phyloP scores from a whole-genome alignment of 169 alveolate species.

The Plasmodium falciparum region DNA sequence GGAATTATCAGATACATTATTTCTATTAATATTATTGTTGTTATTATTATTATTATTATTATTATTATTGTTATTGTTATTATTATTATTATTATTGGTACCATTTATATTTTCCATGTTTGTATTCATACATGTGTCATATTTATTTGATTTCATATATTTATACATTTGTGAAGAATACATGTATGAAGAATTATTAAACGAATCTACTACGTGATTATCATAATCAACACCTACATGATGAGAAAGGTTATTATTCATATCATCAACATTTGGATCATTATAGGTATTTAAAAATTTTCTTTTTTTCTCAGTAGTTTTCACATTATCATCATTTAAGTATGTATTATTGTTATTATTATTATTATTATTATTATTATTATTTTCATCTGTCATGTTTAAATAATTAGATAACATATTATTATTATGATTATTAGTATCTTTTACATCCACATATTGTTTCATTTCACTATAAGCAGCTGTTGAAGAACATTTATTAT shows the following conservation, averaged over 20 bases:
- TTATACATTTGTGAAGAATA: constrained; percentile 1
- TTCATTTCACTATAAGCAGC: neutral
- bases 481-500: too few relatives aligned
- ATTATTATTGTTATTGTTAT: too few relatives aligned
- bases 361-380: neutral
- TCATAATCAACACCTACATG: neutral
- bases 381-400: neutral
- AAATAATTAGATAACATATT: neutral
- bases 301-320: neutral
- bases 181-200: neutral
- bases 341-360: neutral
- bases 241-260: neutral
- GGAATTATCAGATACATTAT: neutral
- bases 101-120: constrained; percentile 2
- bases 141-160: neutral
- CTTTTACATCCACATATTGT: constrained; percentile 5
- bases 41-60: too few relatives aligned
- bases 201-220: neutral
- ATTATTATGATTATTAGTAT: neutral
- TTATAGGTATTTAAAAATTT: neutral
- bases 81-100: too few relatives aligned
- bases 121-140: neutral
- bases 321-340: neutral
- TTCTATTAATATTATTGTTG: neutral
- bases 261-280: neutral